phyloP scores from a whole-genome alignment of 192 early-diverging fungal genomes.

The Gigaspora rosea region DNA sequence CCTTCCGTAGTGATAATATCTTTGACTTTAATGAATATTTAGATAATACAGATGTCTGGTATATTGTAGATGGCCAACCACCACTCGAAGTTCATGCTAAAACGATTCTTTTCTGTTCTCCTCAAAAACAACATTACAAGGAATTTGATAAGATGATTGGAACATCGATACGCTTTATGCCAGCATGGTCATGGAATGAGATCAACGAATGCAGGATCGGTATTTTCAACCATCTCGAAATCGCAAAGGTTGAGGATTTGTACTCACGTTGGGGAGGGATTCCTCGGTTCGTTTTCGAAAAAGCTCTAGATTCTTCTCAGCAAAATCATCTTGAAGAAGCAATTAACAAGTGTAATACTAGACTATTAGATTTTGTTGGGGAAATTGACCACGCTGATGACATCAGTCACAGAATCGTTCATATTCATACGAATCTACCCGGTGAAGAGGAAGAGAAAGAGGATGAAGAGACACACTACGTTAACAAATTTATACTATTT shows the following conservation, averaged over 20 bases:
- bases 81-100: neutral
- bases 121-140: neutral
- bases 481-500: constrained; percentile 20
- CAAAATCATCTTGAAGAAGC: neutral
- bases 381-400: constrained; percentile 1
- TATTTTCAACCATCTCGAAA: neutral
- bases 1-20: neutral
- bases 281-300: constrained; percentile 5
- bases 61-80: neutral
- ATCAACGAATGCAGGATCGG: constrained; percentile 7
- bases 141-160: constrained; percentile 13
- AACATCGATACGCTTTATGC: constrained; percentile 18
- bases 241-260: neutral
- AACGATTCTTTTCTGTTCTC: constrained; percentile 16
- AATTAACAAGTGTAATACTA: constrained; percentile 12
- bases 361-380: constrained; percentile 23
- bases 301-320: neutral
- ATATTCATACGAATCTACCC: constrained; percentile 18
- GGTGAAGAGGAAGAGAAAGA: constrained; percentile 2
- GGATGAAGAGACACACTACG: neutral
- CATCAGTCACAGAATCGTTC: constrained; percentile 12
- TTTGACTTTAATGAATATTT: neutral
- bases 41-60: neutral
- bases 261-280: constrained; percentile 1
- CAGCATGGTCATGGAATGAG: constrained; percentile 17